Base-by-base conservation (phyloP, 306 rosid species). In the Vigna nakashimae region DNA sequence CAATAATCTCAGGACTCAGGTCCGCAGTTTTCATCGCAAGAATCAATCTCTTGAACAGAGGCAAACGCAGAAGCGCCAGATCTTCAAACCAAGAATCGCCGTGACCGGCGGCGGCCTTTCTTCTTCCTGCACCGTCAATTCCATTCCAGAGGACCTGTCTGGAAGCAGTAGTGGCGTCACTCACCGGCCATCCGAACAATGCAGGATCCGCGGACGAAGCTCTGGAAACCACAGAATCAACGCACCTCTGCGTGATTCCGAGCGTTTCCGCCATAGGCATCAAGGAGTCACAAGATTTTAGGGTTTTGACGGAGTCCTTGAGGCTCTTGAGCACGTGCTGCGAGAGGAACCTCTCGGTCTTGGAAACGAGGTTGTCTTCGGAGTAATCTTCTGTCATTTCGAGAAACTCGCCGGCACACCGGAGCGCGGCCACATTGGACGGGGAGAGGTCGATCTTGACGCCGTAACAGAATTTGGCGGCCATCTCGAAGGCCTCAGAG, bases 391-490 rank as follows among this genome's bases (percentile, higher is more conserved):
- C 98, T 1, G 99, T 91, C 99, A 95, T 95, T 5, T 95, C 97
- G 30, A 95, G 85, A 73, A 87, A 90, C 85, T 95, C 98, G 0
- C 97, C 99, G 64, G 99, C 99, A 78, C 99, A 95, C 13, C 99
- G 96, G 50, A 95, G 95, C 4, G 91, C 87, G 15, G 86, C 98
- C n/a, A 85, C 98, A 73, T 91, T 95, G 86, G 90, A 65, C 53
- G 98, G 66, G 71, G 84, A 83, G 17, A 92, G 64, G 64, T 95
- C 99, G 65, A 89, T 83, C 85, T 91, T 95, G 70, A 95, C 99
- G 30, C 98, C 98, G 58, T 95, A 95, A 79, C 97, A 92, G 80
- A 91, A 95, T 86, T 95, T 95, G 10, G 98, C 97, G 7, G 98
- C 98, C 83, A 86, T 78, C 79, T 95, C 99, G 30, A 95, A 95